Conservation (phyloP, 2,329 filamentous ascomycete genomes). For the Ophiostoma triangulosporum region DNA sequence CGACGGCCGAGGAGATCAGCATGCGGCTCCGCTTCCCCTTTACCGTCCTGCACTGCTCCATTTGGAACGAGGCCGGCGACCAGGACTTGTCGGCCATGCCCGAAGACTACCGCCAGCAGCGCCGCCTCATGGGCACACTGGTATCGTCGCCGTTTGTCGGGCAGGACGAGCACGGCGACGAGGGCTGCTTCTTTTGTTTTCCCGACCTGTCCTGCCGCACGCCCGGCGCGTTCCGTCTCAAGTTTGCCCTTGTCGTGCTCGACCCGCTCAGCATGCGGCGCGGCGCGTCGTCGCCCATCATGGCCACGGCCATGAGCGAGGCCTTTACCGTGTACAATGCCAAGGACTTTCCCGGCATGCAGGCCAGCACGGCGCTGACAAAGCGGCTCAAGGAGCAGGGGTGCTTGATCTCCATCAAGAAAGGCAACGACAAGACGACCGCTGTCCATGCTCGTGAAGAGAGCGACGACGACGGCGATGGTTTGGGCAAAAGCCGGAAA, state of each 20-base stretch:
- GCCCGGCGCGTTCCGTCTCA: conserved; percentile 60
- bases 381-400: conserved; percentile 66
- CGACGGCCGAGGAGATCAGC: conserved; percentile 39
- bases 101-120: conserved; percentile 56
- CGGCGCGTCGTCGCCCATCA: conserved; percentile 37
- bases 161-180: conserved; percentile 55
- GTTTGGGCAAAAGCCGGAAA: conserved; percentile 16
- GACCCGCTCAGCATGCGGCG: conserved; percentile 45
- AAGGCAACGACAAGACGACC: conserved; percentile 56
- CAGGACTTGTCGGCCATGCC: conserved; percentile 59
- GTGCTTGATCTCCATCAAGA: conserved; percentile 75
- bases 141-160: conserved; percentile 67
- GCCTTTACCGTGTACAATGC: conserved; percentile 71
- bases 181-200: conserved; percentile 79
- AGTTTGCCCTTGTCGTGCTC: conserved; percentile 60
- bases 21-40: conserved; percentile 44
- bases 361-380: conserved; percentile 59
- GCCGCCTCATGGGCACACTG: conserved; percentile 66
- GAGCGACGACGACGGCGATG: conserved; percentile 32
- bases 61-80: conserved; percentile 56
- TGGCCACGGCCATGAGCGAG: conserved; percentile 46
- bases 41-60: conserved; percentile 62
- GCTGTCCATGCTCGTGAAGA: conserved; percentile 24
- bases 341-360: conserved; percentile 79
- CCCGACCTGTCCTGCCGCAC: conserved; percentile 70